Base-by-base conservation (phyloP, 306 rosid genomes). In the Astragalus membranaceus region DNA sequence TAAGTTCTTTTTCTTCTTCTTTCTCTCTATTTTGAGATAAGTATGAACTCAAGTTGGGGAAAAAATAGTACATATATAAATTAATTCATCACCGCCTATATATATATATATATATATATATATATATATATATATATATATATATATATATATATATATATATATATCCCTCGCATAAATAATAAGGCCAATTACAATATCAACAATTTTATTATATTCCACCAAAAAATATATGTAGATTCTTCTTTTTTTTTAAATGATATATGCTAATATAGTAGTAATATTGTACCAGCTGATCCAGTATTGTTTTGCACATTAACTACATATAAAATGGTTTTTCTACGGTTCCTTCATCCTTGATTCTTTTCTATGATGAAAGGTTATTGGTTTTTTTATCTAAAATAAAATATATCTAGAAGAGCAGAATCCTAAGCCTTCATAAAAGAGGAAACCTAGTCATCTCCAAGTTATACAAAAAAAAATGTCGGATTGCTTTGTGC, bases 281-380 rank as follows among this genome's bases (percentile, higher is more conserved):
- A 50, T 26, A 75, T 42, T 55, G 73, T 32, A 33, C 41, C 37
- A 10, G 6, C 10, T 57, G 57, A 75, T 65, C 5, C 26, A 47
- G 13, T 57, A 67, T 62, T 23, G 26, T 52, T 6, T 65, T 74
- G 2, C 20, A 72, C 42, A 29, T 53, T 32, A 26, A 43, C 47
- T 44, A 44, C 13, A 14, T 42, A 32, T 35, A 57, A 1, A 6
- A 49, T 14, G 5, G 16, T 33, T 61, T 77, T 43, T 48, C 33
- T 62, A 32, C 32, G 12, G 4, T 62, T 10, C 16, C 3, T 13
- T 60, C 29, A 32, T 10, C 16, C 3, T 13, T 60, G 37, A 32
- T 70, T 35, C 81, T 70, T 69, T 69, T 65, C 8, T n/a, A 62
- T 1, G 15, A 26, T 12, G 67, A 61, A 77, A 52, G 72, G 81